Conservation (phyloP, 352 stramenopile species). For the Albugo laibachii region DNA sequence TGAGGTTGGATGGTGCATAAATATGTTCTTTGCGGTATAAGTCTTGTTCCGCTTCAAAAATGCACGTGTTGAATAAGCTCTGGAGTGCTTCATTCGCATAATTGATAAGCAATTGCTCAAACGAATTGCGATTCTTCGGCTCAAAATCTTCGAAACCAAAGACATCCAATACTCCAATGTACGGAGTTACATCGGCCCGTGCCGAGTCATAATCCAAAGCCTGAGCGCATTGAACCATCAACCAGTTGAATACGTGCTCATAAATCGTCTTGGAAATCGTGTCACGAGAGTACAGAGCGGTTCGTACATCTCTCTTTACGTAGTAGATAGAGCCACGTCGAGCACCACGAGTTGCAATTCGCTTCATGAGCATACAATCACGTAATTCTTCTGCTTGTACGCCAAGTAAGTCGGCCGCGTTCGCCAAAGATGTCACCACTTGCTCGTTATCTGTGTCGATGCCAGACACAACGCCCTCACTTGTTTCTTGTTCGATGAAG, state of each 20-base stretch:
- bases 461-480: constrained; percentile 2
- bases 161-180: constrained; percentile 84
- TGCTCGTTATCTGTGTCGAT: constrained; percentile 33
- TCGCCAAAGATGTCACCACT: constrained; percentile 5
- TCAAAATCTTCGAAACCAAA: constrained; percentile 84
- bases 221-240: constrained; percentile 67
- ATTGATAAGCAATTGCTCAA: constrained; percentile 84
- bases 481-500: constrained; percentile 19
- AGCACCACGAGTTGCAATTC: constrained; percentile 54
- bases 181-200: constrained; percentile 56
- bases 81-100: constrained; percentile 84
- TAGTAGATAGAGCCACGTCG: constrained; percentile 33
- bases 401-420: constrained; percentile 33
- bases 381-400: constrained; percentile 37
- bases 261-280: constrained; percentile 83
- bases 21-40: constrained; percentile 42
- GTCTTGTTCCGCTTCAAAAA: constrained; percentile 69
- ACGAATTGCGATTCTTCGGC: constrained; percentile 47
- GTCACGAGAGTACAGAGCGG: constrained; percentile 49
- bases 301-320: constrained; percentile 13
- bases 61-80: constrained; percentile 78
- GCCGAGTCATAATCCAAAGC: constrained; percentile 67
- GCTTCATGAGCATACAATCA: constrained; percentile 58
- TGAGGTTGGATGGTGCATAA: constrained; percentile 26
- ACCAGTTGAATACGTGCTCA: constrained; percentile 73